phyloP scores from a whole-genome alignment of 257 asterid genomes.

The Fraxinus americana region DNA sequence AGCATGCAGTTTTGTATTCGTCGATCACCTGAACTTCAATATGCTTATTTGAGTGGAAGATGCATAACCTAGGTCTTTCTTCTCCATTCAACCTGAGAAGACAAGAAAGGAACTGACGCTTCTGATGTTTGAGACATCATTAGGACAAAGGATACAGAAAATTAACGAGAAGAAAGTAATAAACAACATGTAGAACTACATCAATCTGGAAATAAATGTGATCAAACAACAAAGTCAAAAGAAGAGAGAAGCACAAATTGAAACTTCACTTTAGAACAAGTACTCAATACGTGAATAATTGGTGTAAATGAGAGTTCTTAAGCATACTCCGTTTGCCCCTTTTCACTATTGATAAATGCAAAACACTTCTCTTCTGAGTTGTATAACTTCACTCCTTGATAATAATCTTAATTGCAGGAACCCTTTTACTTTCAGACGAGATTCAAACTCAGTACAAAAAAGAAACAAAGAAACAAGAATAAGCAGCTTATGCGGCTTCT shows the following conservation, averaged over 20 bases:
- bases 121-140: background rate
- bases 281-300: conserved; percentile 10
- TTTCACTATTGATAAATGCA: too few species aligned
- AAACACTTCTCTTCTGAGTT: too few species aligned
- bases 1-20: conserved; percentile 87
- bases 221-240: too few species aligned
- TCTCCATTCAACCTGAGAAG: conserved; percentile 79
- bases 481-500: conserved; percentile 46
- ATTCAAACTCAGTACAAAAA: background rate
- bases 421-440: background rate
- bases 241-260: background rate
- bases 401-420: background rate
- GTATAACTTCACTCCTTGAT: too few species aligned
- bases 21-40: conserved; percentile 89
- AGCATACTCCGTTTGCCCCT: too few species aligned
- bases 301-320: background rate
- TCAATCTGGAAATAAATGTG: background rate
- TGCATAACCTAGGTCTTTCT: conserved; percentile 81
- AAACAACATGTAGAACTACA: background rate
- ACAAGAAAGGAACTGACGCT: background rate
- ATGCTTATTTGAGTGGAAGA: conserved; percentile 91
- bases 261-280: background rate
- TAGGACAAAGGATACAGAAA: background rate
- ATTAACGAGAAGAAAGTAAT: background rate
- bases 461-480: too few species aligned